These are phyloP conservation scores for Coffea humblotiana DNA, from an alignment of 305 asterid genomes.

Conservation along the genomic window DNA sequence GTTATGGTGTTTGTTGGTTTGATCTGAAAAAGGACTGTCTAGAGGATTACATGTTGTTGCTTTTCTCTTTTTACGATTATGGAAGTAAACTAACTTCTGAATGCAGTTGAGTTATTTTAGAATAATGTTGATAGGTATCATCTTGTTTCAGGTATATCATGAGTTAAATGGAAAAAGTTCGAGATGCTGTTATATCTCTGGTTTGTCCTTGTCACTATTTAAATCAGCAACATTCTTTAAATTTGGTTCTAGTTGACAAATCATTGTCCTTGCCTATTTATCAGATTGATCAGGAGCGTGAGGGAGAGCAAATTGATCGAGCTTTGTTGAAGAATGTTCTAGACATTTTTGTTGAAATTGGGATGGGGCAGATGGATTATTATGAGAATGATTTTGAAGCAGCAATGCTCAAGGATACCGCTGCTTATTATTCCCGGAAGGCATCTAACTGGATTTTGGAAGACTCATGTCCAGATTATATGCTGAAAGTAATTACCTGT, in stretches of 20 bases:
- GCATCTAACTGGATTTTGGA: constrained; percentile 51
- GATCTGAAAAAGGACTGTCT: neutral
- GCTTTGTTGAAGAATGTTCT: constrained; percentile 40
- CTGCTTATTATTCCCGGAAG: constrained; percentile 46
- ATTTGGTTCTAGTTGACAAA: neutral
- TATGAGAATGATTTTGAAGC: constrained; percentile 46
- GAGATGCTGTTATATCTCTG: constrained; percentile 46
- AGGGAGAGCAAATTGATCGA: constrained; percentile 47
- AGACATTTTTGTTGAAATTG: constrained; percentile 45
- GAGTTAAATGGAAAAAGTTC: constrained; percentile 40
- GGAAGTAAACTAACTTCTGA: neutral
- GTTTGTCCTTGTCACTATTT: constrained; percentile 13
- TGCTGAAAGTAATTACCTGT: constrained; percentile 28
- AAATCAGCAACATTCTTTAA: neutral
- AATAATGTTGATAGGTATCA: neutral
- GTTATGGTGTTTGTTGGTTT: neutral
- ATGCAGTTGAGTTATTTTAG: neutral
- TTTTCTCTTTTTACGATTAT: neutral
- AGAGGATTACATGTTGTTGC: neutral
- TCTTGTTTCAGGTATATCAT: constrained; percentile 38
- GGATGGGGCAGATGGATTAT: constrained; percentile 40
- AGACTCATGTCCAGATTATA: constrained; percentile 49
- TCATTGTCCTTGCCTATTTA: neutral
- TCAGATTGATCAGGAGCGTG: constrained; percentile 54
- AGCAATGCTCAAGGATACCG: constrained; percentile 40